Conservation (phyloP, 2,329 filamentous ascomycete species). For the Aureobasidium melanogenum region DNA sequence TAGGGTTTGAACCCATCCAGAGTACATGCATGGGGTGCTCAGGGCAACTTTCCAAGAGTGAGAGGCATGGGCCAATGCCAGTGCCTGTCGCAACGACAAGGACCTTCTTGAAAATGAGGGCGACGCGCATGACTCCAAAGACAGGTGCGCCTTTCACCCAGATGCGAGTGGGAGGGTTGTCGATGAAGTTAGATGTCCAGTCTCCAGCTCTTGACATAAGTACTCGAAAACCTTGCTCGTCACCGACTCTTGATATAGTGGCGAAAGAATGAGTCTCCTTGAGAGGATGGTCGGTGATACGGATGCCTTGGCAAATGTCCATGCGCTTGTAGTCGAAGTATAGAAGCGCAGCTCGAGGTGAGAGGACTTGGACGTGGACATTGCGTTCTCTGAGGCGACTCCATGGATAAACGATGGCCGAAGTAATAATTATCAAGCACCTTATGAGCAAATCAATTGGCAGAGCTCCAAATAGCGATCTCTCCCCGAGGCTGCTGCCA, state of each 20-base stretch:
- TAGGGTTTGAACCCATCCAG: constrained; percentile 58
- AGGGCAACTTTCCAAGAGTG: constrained; percentile 45
- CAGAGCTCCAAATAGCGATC: neutral
- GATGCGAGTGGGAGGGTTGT: constrained; percentile 49
- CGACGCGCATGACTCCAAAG: constrained; percentile 58
- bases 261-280: constrained; percentile 70
- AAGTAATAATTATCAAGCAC: constrained; percentile 54
- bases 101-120: constrained; percentile 55
- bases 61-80: constrained; percentile 61
- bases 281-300: constrained; percentile 55
- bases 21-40: constrained; percentile 50
- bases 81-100: constrained; percentile 64
- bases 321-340: constrained; percentile 55
- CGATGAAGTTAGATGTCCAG: constrained; percentile 60
- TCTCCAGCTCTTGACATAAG: constrained; percentile 66
- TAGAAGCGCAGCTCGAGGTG: constrained; percentile 61
- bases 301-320: constrained; percentile 30
- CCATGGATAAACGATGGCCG: constrained; percentile 65
- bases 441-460: neutral
- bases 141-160: constrained; percentile 62
- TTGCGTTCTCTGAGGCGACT: constrained; percentile 57
- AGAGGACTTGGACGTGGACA: constrained; percentile 59
- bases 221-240: constrained; percentile 52
- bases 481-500: neutral
- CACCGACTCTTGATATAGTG: constrained; percentile 53